A percentile compares a stretch with the other conserved stretches of the same genome.
phyloP scores from a whole-genome alignment of 495 filamentous ascomycete species.

The Penicillium egyptiacum region DNA sequence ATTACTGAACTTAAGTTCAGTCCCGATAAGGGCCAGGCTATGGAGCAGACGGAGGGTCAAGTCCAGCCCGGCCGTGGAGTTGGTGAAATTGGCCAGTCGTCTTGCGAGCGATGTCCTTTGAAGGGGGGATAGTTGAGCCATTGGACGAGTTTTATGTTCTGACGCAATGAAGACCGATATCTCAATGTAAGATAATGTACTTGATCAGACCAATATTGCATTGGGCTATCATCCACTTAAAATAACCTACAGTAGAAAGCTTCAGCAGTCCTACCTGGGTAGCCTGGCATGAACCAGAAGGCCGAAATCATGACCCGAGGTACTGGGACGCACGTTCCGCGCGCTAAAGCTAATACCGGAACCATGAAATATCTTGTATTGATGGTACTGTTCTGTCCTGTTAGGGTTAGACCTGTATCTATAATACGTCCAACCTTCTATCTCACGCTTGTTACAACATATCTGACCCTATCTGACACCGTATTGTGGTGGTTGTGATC shows the following conservation, averaged over 20 bases:
- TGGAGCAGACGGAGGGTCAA: constrained; percentile 19
- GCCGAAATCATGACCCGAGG: background rate
- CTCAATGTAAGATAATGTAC: background rate
- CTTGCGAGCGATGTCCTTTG: constrained; percentile 12
- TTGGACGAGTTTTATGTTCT: background rate
- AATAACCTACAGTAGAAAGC: too few species aligned
- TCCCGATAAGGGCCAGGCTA: constrained; percentile 13
- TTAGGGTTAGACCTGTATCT: too few species aligned
- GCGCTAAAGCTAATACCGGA: too few species aligned
- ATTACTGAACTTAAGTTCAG: constrained; percentile 4
- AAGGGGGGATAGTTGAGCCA: constrained; percentile 13
- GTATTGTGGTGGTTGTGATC: constrained; percentile 2
- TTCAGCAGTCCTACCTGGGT: too few species aligned
- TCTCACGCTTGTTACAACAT: too few species aligned
- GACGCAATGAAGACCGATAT: background rate
- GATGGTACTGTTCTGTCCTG: too few species aligned
- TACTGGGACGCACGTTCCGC: background rate
- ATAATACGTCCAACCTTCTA: background rate
- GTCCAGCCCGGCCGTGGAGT: constrained; percentile 19
- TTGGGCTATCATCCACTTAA: too few species aligned
- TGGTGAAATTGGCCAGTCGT: constrained; percentile 22
- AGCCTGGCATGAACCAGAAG: background rate
- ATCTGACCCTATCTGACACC: background rate
- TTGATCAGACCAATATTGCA: too few species aligned
- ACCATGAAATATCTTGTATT: too few species aligned